Conservation (phyloP, 2,329 filamentous ascomycete genomes). For the Aspergillus phoenicis region DNA sequence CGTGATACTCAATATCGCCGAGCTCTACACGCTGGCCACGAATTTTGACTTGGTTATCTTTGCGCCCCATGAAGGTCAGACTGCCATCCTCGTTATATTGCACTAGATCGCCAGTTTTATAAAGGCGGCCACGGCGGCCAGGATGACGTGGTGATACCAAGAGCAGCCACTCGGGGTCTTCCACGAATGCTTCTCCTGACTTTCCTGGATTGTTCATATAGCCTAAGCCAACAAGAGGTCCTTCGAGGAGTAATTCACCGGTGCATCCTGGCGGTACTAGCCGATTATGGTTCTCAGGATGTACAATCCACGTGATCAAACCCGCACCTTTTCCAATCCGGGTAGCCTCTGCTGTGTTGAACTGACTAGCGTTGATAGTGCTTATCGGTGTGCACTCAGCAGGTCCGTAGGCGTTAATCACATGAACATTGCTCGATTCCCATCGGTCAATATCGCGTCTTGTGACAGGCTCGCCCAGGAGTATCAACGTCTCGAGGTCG, state of each 20-base stretch:
- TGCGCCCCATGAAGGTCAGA: neutral
- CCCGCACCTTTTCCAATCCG: too few species aligned
- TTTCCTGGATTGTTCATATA: neutral
- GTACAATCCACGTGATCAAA: neutral
- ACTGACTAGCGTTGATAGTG: too few species aligned
- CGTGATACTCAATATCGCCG: neutral
- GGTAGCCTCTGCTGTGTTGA: too few species aligned
- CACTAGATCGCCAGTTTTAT: neutral
- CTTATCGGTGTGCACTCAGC: too few species aligned
- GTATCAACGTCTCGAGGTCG: too few species aligned
- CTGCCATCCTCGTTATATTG: neutral
- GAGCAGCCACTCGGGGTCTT: neutral
- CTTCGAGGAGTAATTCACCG: neutral
- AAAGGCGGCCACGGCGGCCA: neutral
- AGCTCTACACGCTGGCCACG: neutral
- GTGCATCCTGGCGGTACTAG: neutral
- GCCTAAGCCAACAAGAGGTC: neutral
- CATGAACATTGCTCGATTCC: too few species aligned
- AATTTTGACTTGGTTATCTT: neutral
- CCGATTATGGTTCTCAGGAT: neutral
- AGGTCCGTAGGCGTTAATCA: too few species aligned
- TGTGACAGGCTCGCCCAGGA: too few species aligned
- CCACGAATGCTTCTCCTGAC: neutral
- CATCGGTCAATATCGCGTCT: too few species aligned
- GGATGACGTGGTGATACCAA: neutral